Base-by-base conservation (phyloP, 164 flowering plant genomes). In the Stephania cephalantha region DNA sequence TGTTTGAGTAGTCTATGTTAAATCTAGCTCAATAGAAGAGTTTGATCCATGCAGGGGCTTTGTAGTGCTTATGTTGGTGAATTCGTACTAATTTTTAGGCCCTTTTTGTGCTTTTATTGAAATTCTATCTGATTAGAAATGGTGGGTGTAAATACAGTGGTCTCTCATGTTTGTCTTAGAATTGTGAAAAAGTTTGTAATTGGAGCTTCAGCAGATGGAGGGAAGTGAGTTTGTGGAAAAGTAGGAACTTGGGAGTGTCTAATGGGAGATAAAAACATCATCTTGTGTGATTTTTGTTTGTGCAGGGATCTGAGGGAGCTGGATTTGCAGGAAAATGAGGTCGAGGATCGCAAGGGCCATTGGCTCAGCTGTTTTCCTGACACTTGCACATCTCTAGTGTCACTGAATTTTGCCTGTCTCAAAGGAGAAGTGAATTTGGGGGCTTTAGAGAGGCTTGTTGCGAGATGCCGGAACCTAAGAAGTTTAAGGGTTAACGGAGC, bases 351-450 rank as follows among this genome's bases (percentile, higher is more conserved):
- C 11, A 85, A 85, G 72, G 93, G 94, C 35, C 87, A 89, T 20
- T 93, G 98, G 98, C 90, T 93, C 44, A 84, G 88, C 79, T 87
- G 90, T 84, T 91, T 93, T 74, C 92, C 94, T 17, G 93, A 89
- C 9, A 86, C 83, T 73, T 87, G 86, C 78, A 90, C 94, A 2
- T 89, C 96, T 44, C 92, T 93, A 9, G 88, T 87, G 69, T 86
- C 96, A 22, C 82, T 93, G 63, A 90, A 91, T 85, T 90, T 91
- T 82, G 90, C 96, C 17, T 91, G 96, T 84, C 89, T 91, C 29
- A 90, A 82, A 78, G 96, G 92, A 55, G 93, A 90, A 75, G 89
- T 91, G 44, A 90, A 84, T 78, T 74, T 85, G 64, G 82, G 84
- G 61, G 86, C 91, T 30, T 90, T 93, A 44, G 95, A 91, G 85